Evolutionary conservation across 305 asterid genomes (phyloP).

Genomic region (Solanum chacoense): DNA sequence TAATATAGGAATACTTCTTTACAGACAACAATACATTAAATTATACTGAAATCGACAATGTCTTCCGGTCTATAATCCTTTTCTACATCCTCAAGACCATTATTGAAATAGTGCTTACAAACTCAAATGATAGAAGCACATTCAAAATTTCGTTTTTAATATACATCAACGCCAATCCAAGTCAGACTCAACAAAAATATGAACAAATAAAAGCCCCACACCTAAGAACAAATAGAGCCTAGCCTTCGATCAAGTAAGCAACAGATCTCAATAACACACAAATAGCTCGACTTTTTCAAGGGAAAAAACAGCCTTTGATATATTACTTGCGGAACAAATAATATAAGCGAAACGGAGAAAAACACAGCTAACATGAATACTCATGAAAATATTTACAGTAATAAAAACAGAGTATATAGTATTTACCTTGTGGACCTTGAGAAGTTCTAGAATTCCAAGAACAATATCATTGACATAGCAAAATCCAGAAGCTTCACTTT

Average conservation of each 20-base stretch:
- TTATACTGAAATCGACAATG: background rate
- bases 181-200: background rate
- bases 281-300: background rate
- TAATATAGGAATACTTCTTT: background rate
- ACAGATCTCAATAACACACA: background rate
- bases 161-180: background rate
- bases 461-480: slow-evolving; percentile 56
- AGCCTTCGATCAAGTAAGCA: background rate
- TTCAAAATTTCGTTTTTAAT: background rate
- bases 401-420: background rate
- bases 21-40: background rate
- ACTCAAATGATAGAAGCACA: background rate
- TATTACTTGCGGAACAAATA: background rate
- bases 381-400: too few species aligned
- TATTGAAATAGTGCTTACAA: background rate
- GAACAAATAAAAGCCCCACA: background rate
- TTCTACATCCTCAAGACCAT: background rate
- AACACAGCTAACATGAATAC: background rate
- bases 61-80: background rate
- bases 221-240: background rate
- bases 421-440: slow-evolving; percentile 41
- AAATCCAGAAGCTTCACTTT: slow-evolving; percentile 55
- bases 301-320: background rate
- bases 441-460: slow-evolving; percentile 50
- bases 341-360: background rate